Conservation (phyloP, 2,329 filamentous ascomycete species). For the Fusarium drepaniforme region DNA sequence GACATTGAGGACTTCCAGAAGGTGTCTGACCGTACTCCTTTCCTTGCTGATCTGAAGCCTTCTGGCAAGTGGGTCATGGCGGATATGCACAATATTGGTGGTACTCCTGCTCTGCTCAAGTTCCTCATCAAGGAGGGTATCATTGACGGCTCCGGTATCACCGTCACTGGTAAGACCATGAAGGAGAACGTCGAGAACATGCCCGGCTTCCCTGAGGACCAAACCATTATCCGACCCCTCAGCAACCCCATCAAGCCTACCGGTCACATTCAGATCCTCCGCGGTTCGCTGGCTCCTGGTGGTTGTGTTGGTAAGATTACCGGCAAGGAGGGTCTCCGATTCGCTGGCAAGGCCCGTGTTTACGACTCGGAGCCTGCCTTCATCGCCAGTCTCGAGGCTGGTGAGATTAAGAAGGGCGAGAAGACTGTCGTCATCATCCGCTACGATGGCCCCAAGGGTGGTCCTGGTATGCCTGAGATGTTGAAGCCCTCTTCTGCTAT, state of each 20-base stretch:
- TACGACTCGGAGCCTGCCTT: slow-evolving; percentile 89
- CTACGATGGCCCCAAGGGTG: slow-evolving; percentile 94
- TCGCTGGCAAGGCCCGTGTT: slow-evolving; percentile 83
- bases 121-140: slow-evolving; percentile 86
- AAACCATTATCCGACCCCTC: slow-evolving; percentile 85
- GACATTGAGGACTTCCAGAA: slow-evolving; percentile 89
- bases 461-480: slow-evolving; percentile 95
- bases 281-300: slow-evolving; percentile 85
- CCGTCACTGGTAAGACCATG: slow-evolving; percentile 90
- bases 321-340: slow-evolving; percentile 89
- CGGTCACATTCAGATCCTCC: slow-evolving; percentile 90
- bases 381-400: slow-evolving; percentile 80
- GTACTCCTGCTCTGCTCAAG: slow-evolving; percentile 89
- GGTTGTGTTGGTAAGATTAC: slow-evolving; percentile 95
- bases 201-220: slow-evolving; percentile 79
- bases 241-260: slow-evolving; percentile 88
- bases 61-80: slow-evolving; percentile 91
- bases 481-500: slow-evolving; percentile 92
- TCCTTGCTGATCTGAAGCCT: slow-evolving; percentile 86
- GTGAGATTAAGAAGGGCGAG: slow-evolving; percentile 84
- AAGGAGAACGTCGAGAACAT: slow-evolving; percentile 86
- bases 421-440: slow-evolving; percentile 93
- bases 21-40: slow-evolving; percentile 82
- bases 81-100: slow-evolving; percentile 86
- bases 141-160: slow-evolving; percentile 83